Evolutionary conservation across 768 basidiomycete species (phyloP), one percentile per base, ranked within the genome.

Genomic region (Boletus coccyginus): DNA sequence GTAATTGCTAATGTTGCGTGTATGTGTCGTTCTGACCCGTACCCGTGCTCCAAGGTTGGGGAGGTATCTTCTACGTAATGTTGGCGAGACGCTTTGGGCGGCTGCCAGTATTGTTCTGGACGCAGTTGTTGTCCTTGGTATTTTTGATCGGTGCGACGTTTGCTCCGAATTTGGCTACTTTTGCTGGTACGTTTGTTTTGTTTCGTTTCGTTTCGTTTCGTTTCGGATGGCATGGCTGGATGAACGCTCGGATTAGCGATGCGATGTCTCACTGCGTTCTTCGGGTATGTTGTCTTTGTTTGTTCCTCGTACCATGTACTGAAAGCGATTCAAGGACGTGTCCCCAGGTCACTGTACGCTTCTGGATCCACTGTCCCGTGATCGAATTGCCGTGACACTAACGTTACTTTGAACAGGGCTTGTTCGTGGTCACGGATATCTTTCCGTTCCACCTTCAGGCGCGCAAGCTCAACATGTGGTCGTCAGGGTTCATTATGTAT

Each of bases 371-470:
- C n/a, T 24, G 2, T 45, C 29, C 7, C 10, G 7, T 19, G 29
- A 29, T 38, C 5, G 32, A 55, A 24, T 33, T 27, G 14, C 35
- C 43, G 10, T 61, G 32, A 66, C 36, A 21, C 3, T 33, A n/a
- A 36, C 9, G 6, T 50, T 27, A 11, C 16, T 55, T 32, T 19
- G 5, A 46, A 47, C 38, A 77, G 76, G 78, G 78, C 35, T 61
- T 80, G 0, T 79, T 74, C 56, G 65, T 78, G 36, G 73, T 81
- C 57, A 77, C 76, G 31, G 81, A 81, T 53, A 71, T 83, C 42
- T 82, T 73, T 61, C 81, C 81, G 4, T 83, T 82, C 67, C 81
- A 82, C 53, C 70, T 79, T 14, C 81, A 82, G 55, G 80, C 79
- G 5, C 71, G 77, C 24, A 81, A 79, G 68, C 69, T 81, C 27